Evolutionary conservation across 495 filamentous ascomycete species (phyloP), one percentile per base, ranked within the genome.

Genomic region (Halenospora varia): DNA sequence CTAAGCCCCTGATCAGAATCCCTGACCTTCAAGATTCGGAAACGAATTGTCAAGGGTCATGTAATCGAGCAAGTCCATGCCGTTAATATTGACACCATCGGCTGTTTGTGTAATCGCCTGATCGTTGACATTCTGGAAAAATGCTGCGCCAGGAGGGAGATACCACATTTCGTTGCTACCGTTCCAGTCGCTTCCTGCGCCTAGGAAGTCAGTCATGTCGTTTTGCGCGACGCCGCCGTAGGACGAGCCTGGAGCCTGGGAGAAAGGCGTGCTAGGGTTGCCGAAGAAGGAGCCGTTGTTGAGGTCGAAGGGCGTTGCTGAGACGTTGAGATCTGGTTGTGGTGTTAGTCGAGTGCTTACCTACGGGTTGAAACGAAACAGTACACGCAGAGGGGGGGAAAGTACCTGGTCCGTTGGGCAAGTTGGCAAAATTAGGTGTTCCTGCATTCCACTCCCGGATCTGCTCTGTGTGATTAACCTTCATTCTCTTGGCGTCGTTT

Each of bases 61-160:
- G 56, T 75, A 83, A 57, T 83, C 80, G 4, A 83, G 71, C 62
- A 83, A 51, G 53, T 83, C 80, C 9, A 83, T 63, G 2, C 80
- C 80, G 39, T 76, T 77, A 0, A 82, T 74, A 59, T 78, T 83
- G 26, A 83, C 80, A 29, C 80, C 80, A 66, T 83, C 79, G 6
- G 80, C 78, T 26, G 78, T 82, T 76, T 82, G 81, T 35, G 78
- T 78, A 22, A 82, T 78, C 3, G 68, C 69, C 53, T 76, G 76
- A 59, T 78, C 78, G 48, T 67, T 66, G 41, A 80, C 68, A 59
- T 76, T 81, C 57, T 79, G 76, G 65, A 79, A 83, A 29, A 82
- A 74, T 11, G 75, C 80, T 17, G 77, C 69, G 1, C 79, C 80
- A 11, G 80, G 69, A 2, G 79, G 79, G 15, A 82, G 71, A 60